Base-by-base conservation (phyloP, 2,329 filamentous ascomycete species). In the Aspergillus tamarii region DNA sequence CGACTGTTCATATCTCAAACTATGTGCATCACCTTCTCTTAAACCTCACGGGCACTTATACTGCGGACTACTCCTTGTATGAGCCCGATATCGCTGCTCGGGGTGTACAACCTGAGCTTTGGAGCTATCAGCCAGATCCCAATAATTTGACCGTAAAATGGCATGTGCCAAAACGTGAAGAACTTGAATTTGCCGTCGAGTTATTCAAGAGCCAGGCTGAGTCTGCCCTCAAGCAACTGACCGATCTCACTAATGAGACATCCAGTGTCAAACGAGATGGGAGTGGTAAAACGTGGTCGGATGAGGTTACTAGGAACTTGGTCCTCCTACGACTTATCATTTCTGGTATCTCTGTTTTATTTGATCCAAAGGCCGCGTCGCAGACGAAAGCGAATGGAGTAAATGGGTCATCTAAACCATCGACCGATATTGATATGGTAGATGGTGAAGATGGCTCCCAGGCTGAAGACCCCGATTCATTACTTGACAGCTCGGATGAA, bases 271-370 rank as follows among this genome's bases (percentile, higher is more conserved):
- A 93, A 77, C 88, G 94, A 62, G 94, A 94, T 69, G 95, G 95
- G 43, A 97, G 94, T 76, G 96, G 96, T 70, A 99, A 98, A 78
- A 94, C 97, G 72, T 99, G 95, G 95, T 97, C 94, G 0, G 95
- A 99, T 76, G 96, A 99, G 76, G 90, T 98, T 32, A 94, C 93
- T 2, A 85, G 95, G 61, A 93, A 97, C 69, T 85, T 99, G 62
- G 92, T 94, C 14, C 89, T 97, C 58, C 84, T 99, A 16, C 87
- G 94, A 34, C 84, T 99, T n/a, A 88, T 97, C 52, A 88, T 96
- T 30, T 96, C 94, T 3, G 95, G 95, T 59, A 89, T 97, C 63
- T 94, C 94, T 9, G 89, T 91, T 1, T 84, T 99, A 12, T 98
- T 99, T 74, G 93, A 97, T 73, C 89, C 93, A 1, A 86, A 88